A percentile compares a stretch with the other conserved stretches of the same genome.
Conservation (phyloP, 2,329 filamentous ascomycete genomes). For the Phoma sp. region DNA sequence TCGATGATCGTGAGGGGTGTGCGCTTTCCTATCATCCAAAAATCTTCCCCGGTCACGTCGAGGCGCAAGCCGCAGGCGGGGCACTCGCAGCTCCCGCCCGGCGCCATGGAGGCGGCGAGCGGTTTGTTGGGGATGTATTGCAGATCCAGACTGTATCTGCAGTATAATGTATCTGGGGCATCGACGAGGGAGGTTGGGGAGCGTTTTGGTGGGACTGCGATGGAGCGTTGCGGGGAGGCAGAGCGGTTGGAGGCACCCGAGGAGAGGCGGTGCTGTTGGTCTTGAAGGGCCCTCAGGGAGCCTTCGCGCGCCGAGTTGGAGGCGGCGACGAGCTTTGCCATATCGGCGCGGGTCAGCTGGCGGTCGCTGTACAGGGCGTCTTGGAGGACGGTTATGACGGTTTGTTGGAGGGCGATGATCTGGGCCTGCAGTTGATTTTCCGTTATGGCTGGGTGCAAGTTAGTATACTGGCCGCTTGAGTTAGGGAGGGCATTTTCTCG, state of each 20-base stretch:
- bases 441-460: slow-evolving; percentile 42
- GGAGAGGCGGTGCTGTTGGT: slow-evolving; percentile 45
- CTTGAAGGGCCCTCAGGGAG: slow-evolving; percentile 48
- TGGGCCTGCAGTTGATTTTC: slow-evolving; percentile 54
- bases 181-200: slow-evolving; percentile 31
- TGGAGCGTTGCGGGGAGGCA: slow-evolving; percentile 28
- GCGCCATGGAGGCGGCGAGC: slow-evolving; percentile 41
- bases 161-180: slow-evolving; percentile 38
- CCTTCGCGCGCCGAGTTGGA: slow-evolving; percentile 53
- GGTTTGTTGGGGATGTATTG: slow-evolving; percentile 41
- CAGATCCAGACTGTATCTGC: slow-evolving; percentile 45
- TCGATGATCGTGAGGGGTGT: slow-evolving; percentile 35
- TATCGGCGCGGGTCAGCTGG: slow-evolving; percentile 48
- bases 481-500: no score
- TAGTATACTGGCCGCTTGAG: neutral
- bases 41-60: slow-evolving; percentile 43
- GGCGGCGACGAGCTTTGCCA: slow-evolving; percentile 50
- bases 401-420: slow-evolving; percentile 53
- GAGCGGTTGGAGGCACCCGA: slow-evolving; percentile 19
- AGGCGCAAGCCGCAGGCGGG: slow-evolving; percentile 39
- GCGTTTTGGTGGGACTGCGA: slow-evolving; percentile 33
- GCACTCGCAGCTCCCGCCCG: slow-evolving; percentile 41
- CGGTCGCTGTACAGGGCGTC: slow-evolving; percentile 53
- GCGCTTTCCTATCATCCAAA: slow-evolving; percentile 49
- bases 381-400: slow-evolving; percentile 54